phyloP scores from a whole-genome alignment of 352 stramenopile genomes.

The Phytophthora melonis region DNA sequence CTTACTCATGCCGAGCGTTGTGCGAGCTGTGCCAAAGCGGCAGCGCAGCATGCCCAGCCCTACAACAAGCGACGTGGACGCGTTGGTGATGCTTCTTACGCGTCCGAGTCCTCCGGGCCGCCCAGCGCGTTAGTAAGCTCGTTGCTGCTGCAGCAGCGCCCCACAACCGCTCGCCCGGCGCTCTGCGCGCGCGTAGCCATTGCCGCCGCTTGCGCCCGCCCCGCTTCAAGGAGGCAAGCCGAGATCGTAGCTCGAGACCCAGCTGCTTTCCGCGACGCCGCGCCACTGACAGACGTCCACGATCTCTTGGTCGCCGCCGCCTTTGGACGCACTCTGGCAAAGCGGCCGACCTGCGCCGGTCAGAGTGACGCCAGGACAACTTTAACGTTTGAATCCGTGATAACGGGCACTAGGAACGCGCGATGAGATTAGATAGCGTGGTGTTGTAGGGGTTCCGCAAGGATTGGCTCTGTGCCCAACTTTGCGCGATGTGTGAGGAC shows the following conservation, averaged over 20 bases:
- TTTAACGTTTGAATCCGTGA: background rate
- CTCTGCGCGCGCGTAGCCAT: constrained; percentile 21
- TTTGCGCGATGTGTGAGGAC: too few species aligned
- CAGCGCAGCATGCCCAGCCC: constrained; percentile 20
- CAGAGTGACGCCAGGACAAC: constrained; percentile 10
- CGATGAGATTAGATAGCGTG: too few species aligned
- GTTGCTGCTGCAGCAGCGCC: constrained; percentile 19
- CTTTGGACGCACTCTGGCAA: constrained; percentile 17
- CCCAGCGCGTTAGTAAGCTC: constrained; percentile 25
- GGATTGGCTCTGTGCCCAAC: too few species aligned
- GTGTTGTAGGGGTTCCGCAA: too few species aligned
- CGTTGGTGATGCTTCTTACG: background rate
- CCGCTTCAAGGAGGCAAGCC: constrained; percentile 27
- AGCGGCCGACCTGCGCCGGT: background rate
- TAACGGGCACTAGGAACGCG: too few species aligned
- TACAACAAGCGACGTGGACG: constrained; percentile 14
- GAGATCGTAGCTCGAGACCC: constrained; percentile 1
- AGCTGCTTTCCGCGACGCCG: constrained; percentile 42
- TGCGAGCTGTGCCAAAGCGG: constrained; percentile 1
- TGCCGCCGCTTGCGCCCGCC: constrained; percentile 1
- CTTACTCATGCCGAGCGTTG: constrained; percentile 3
- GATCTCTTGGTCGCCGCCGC: constrained; percentile 24
- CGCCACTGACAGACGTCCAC: constrained; percentile 24
- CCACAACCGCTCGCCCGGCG: constrained; percentile 18
- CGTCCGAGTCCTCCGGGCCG: background rate